phyloP scores from a whole-genome alignment of 1,284 basidiomycete genomes.

The Rhizoctonia solani region DNA sequence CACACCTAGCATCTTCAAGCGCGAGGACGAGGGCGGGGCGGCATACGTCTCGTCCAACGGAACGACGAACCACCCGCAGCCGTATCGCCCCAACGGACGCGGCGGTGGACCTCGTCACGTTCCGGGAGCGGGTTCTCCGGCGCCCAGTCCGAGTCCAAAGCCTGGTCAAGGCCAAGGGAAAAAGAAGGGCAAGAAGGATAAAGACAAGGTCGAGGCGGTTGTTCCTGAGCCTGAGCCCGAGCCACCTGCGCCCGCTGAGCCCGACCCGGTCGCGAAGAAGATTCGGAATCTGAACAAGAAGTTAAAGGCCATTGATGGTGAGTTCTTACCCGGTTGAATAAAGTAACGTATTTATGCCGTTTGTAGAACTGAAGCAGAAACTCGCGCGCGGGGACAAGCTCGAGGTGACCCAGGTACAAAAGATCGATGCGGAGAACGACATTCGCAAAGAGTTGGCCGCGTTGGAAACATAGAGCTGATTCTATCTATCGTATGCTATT shows the following conservation, averaged over 20 bases:
- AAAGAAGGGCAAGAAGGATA: slow-evolving; percentile 54
- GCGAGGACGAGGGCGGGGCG: slow-evolving; percentile 80
- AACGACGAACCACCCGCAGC: slow-evolving; percentile 58
- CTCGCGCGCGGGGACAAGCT: slow-evolving; percentile 83
- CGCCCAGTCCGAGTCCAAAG: slow-evolving; percentile 47
- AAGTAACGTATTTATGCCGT: slow-evolving; percentile 21
- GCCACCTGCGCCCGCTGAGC: slow-evolving; percentile 62
- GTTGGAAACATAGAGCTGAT: slow-evolving; percentile 45
- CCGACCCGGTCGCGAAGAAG: slow-evolving; percentile 88
- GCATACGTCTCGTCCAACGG: slow-evolving; percentile 46
- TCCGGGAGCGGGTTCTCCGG: slow-evolving; percentile 66
- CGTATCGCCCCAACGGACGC: slow-evolving; percentile 19
- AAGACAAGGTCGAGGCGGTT: slow-evolving; percentile 40
- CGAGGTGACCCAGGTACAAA: slow-evolving; percentile 92
- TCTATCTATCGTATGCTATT: neutral
- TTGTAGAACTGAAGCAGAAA: slow-evolving; percentile 89
- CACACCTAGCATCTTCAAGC: slow-evolving; percentile 83
- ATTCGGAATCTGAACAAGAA: slow-evolving; percentile 93
- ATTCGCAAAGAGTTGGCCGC: slow-evolving; percentile 77
- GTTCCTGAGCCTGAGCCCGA: slow-evolving; percentile 56
- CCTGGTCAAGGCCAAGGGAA: slow-evolving; percentile 59
- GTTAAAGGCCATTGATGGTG: slow-evolving; percentile 52
- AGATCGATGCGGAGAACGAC: slow-evolving; percentile 87
- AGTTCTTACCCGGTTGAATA: neutral
- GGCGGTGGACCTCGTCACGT: slow-evolving; percentile 53